Evolutionary conservation across 192 early-diverging fungal genomes (phyloP).

Genomic region (Linnemannia zychae): DNA sequence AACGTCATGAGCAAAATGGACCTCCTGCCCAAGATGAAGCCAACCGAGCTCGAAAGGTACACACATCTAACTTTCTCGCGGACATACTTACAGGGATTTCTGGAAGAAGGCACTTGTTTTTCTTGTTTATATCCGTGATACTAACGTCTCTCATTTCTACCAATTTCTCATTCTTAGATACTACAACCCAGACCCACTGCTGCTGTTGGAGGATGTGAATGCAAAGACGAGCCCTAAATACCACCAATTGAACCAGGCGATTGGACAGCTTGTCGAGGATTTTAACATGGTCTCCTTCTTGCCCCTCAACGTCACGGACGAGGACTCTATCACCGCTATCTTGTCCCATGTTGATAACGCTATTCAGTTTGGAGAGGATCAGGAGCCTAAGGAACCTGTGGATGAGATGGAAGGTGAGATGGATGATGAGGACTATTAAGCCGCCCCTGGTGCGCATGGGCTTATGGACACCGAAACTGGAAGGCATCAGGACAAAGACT

Average conservation of each 20-base stretch:
- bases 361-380: slow-evolving; percentile 97
- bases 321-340: slow-evolving; percentile 91
- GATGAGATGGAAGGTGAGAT: slow-evolving; percentile 40
- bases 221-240: slow-evolving; percentile 79
- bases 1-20: slow-evolving; percentile 99
- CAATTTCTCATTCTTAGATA: slow-evolving; percentile 65
- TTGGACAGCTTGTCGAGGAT: slow-evolving; percentile 93
- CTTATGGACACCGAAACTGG: no score
- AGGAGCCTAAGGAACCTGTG: slow-evolving; percentile 87
- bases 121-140: neutral
- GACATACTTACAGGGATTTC: neutral
- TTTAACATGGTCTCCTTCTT: slow-evolving; percentile 98
- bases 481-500: neutral
- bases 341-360: slow-evolving; percentile 94
- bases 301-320: slow-evolving; percentile 94
- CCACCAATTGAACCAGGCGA: slow-evolving; percentile 88
- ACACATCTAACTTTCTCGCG: neutral
- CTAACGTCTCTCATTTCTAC: neutral
- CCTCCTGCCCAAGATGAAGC: slow-evolving; percentile 76
- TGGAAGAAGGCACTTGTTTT: neutral
- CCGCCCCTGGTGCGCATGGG: no score
- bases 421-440: slow-evolving; percentile 28
- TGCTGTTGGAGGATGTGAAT: slow-evolving; percentile 89
- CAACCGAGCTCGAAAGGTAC: slow-evolving; percentile 71
- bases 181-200: slow-evolving; percentile 90